These are phyloP conservation scores for Termitomyces sp. DNA, from an alignment of 768 basidiomycete species.

Conservation along the genomic window DNA sequence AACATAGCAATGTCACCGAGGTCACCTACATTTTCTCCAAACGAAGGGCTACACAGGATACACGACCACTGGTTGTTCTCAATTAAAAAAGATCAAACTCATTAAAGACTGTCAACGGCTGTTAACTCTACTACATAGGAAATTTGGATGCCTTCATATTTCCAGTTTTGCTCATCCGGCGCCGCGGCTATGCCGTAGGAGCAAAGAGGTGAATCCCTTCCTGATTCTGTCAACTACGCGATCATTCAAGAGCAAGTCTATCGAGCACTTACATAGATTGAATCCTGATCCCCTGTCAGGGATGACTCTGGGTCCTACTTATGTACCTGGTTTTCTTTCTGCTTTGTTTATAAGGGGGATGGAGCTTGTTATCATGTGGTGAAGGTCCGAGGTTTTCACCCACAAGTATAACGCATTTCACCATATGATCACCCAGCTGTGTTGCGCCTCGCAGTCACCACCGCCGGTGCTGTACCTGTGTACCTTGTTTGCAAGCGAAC, in stretches of 20 bases:
- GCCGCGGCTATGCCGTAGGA: slow-evolving; percentile 6
- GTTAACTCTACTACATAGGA: neutral
- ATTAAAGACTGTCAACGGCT: neutral
- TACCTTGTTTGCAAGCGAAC: slow-evolving; percentile 17
- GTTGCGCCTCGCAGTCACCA: neutral
- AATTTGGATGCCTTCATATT: slow-evolving; percentile 2
- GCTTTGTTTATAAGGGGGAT: too few species aligned
- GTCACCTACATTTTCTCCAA: neutral
- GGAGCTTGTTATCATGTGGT: neutral
- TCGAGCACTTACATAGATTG: too few species aligned
- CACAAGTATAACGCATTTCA: neutral
- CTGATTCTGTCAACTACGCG: neutral
- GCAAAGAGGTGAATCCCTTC: neutral
- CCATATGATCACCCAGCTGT: neutral
- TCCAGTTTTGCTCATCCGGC: slow-evolving; percentile 3
- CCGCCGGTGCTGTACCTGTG: slow-evolving; percentile 13
- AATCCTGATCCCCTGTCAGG: neutral
- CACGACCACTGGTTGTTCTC: too few species aligned
- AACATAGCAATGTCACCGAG: neutral
- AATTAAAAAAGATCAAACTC: neutral
- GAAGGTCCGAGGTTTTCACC: slow-evolving; percentile 7
- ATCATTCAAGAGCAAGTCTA: neutral
- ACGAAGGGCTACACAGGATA: neutral
- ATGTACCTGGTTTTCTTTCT: too few species aligned
- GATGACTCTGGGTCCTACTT: neutral